Evolutionary conservation across 164 flowering plant genomes (phyloP), one percentile per base, ranked within the genome.

Genomic region (Sextonia rubra): DNA sequence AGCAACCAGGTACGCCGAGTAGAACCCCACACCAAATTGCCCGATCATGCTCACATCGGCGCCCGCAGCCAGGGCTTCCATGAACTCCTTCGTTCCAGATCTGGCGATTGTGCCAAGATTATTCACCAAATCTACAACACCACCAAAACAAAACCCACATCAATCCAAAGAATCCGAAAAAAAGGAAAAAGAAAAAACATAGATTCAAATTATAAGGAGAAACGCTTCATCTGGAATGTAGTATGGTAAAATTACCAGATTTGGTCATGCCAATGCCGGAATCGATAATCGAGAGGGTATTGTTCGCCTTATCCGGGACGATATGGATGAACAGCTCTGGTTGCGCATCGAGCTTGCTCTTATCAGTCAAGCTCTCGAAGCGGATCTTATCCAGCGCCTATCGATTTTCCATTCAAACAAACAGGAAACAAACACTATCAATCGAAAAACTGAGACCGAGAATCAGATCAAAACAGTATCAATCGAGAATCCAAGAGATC

Each of bases 31-130:
- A 47, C 85, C 87, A 37, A 85, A 85, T 48, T 85, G 86, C 6
- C 88, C 88, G 32, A 83, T 85, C 88, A 85, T 85, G 82, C 88
- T 85, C 32, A 85, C 82, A 72, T 85, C 85, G 47, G 88, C 86
- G 1, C 86, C 86, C 12, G 86, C 86, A 20, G 71, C 71, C 49
- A 82, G 58, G 15, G 88, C 88, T 68, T 85, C 88, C 88, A 85
- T 85, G 76, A 85, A 85, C 73, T 85, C 88, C 77, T 83, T 85
- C 17, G 88, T 85, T 2, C 88, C 88, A 22, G 86, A 85, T 76
- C 85, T 82, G 5, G 88, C 86, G 71, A 85, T 85, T 12, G 86
- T 85, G 3, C 88, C 88, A 65, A 83, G 69, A 56, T 85, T 83
- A 77, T 85, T 85, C 77, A 83, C 88, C 84, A 83, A 60, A 60